Base-by-base conservation (phyloP, 2,329 filamentous ascomycete genomes). In the Nothomitra cinnamomea region DNA sequence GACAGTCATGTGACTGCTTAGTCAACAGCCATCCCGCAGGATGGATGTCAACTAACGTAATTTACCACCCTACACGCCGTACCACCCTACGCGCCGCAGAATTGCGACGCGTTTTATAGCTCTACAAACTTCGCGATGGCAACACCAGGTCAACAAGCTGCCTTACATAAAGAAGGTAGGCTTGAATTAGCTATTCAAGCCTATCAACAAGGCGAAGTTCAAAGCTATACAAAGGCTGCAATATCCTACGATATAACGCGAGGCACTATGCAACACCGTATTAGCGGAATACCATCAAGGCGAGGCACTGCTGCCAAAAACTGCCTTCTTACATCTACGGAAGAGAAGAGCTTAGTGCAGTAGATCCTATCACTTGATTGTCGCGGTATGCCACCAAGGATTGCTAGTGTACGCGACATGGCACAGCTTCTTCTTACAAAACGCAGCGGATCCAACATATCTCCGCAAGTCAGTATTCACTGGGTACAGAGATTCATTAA, bases 401-500 rank as follows among this genome's bases (percentile, higher is more conserved):
- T 35, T 51, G 48, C 48, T 25, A 51, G 15, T 22, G 48, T 51
- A 17, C 48, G 25, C 10, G 48, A 51, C 17, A 51, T 51, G 48
- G 48, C 48, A 25, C 17, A 36, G n/a, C 17, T 51, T 51, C 48
- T 51, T 10, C 21, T 51, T 25, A 36, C 48, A 13, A 17, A 51
- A 35, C 25, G 48, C 42, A 10, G 22, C 10, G 17, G 22, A 47
- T 47, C 17, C 21, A 51, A n/a, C 17, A 36, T 21, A 12, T 7
- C 17, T 17, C 10, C 25, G 24, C 21, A n/a, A 36, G 48, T 51
- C 21, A 17, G 48, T 17, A 36, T 19, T n/a, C n/a, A 51, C 25
- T 51, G 48, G 48, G 25, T 51, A 22, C n/a, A 21, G n/a, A 51
- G 17, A 10, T 51, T 51, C 25, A 51, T 51, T 36, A 51, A 51